These are phyloP conservation scores for Lathyrus tuberosus DNA, from an alignment of 306 rosid genomes.

Conservation along the genomic window DNA sequence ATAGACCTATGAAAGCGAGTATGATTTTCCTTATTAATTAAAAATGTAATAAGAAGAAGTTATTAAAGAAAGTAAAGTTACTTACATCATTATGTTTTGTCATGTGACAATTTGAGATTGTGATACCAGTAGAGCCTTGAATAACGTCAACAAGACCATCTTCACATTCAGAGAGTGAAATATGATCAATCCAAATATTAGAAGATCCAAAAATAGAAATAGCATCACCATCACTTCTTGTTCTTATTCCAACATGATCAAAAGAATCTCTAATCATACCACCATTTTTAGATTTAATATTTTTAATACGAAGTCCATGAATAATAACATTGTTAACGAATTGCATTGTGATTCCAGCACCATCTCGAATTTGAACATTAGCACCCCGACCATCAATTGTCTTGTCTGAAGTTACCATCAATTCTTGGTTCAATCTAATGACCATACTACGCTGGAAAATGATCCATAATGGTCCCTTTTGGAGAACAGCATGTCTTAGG, in stretches of 20 bases:
- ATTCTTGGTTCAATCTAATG: conserved; percentile 24
- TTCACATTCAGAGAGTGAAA: conserved; percentile 28
- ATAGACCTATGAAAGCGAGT: too few relatives aligned
- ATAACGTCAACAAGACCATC: conserved; percentile 41
- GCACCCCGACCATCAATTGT: conserved; percentile 41
- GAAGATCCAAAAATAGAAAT: conserved; percentile 31
- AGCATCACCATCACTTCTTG: conserved; percentile 43
- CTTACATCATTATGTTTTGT: conserved; percentile 41
- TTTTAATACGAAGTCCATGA: conserved; percentile 21
- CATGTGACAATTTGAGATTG: conserved; percentile 43
- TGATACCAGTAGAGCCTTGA: conserved; percentile 33
- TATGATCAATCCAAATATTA: conserved; percentile 39
- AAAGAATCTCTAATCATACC: conserved; percentile 26
- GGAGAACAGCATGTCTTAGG: conserved; percentile 7
- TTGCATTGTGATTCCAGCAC: conserved; percentile 38
- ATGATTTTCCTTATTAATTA: too few relatives aligned
- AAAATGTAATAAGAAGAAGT: too few relatives aligned
- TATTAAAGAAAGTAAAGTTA: neutral
- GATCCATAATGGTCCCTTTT: conserved; percentile 36
- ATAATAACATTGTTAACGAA: conserved; percentile 33
- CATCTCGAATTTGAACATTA: conserved; percentile 14
- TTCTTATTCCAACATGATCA: conserved; percentile 10
- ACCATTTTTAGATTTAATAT: conserved; percentile 12
- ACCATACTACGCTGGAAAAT: conserved; percentile 12
- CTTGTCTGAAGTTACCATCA: conserved; percentile 32